Evolutionary conservation across 805 yeast genomes (phyloP).

Genomic region (Lipomyces kockii): DNA sequence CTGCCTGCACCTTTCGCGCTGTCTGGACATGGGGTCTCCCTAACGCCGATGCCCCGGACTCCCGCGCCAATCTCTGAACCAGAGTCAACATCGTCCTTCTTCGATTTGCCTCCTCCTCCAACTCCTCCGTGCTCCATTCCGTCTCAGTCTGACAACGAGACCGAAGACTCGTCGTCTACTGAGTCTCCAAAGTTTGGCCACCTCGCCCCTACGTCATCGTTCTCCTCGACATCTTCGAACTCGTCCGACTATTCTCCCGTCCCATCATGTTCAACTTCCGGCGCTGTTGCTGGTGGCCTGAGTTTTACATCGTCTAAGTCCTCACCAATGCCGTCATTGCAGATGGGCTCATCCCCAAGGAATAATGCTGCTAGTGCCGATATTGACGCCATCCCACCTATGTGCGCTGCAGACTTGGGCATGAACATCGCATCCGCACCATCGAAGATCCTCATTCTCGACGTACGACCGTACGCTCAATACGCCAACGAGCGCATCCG

Average conservation of each 20-base stretch:
- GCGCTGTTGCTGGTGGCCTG: not conserved
- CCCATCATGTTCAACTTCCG: not conserved
- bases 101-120: slow-evolving; percentile 4
- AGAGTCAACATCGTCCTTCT: slow-evolving; percentile 6
- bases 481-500: slow-evolving; percentile 62
- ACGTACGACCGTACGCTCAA: slow-evolving; percentile 81
- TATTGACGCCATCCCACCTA: slow-evolving; percentile 18
- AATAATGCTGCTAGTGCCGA: not conserved
- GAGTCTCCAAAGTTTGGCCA: not conserved
- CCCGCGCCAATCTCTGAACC: not conserved
- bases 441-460: slow-evolving; percentile 58
- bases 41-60: not conserved
- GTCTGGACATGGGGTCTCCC: not conserved
- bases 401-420: slow-evolving; percentile 23
- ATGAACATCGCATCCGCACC: slow-evolving; percentile 15
- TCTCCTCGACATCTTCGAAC: slow-evolving; percentile 8
- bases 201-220: not conserved
- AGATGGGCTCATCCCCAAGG: not conserved
- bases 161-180: not conserved
- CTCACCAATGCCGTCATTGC: not conserved
- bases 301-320: not conserved
- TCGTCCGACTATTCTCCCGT: not conserved
- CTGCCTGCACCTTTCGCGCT: not conserved
- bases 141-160: not conserved
- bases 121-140: slow-evolving; percentile 6